A percentile compares a stretch with the other conserved stretches of the same genome.
Evolutionary conservation across 768 basidiomycete species (phyloP).

Genomic region (Auricularia sp.): DNA sequence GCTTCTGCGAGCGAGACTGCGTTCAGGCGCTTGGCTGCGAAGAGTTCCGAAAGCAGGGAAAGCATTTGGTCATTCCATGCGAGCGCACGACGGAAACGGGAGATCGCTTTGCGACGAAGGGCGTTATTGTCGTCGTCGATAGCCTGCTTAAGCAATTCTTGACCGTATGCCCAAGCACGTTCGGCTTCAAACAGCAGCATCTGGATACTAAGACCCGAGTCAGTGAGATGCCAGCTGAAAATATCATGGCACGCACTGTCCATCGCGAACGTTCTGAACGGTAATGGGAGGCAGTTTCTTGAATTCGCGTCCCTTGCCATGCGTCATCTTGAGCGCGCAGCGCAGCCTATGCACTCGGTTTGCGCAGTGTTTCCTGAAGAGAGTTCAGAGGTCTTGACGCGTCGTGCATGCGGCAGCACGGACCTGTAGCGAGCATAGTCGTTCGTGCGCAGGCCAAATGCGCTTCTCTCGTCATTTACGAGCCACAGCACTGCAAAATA

Average conservation of each 20-base stretch:
- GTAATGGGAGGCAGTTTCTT: slow-evolving; percentile 67
- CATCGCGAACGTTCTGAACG: slow-evolving; percentile 65
- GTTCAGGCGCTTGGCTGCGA: slow-evolving; percentile 40
- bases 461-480: slow-evolving; percentile 79
- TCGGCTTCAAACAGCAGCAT: slow-evolving; percentile 85
- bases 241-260: slow-evolving; percentile 57
- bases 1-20: slow-evolving; percentile 56
- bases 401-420: slow-evolving; percentile 9
- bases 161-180: slow-evolving; percentile 84
- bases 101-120: slow-evolving; percentile 64
- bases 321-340: slow-evolving; percentile 73
- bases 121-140: slow-evolving; percentile 42
- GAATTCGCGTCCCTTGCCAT: slow-evolving; percentile 85
- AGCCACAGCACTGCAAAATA: slow-evolving; percentile 60
- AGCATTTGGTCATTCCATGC: slow-evolving; percentile 70
- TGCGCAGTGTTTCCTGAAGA: slow-evolving; percentile 77
- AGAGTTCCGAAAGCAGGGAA: slow-evolving; percentile 62
- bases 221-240: slow-evolving; percentile 5
- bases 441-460: slow-evolving; percentile 85
- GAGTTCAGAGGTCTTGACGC: not conserved
- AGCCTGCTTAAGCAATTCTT: slow-evolving; percentile 54
- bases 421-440: slow-evolving; percentile 82
- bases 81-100: slow-evolving; percentile 70
- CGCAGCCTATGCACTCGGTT: slow-evolving; percentile 84
- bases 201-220: slow-evolving; percentile 46